A percentile compares a stretch with the other conserved stretches of the same genome.
phyloP scores from a whole-genome alignment of 225 moss, liverwort and hornwort species.

The Physcomitrium patens region DNA sequence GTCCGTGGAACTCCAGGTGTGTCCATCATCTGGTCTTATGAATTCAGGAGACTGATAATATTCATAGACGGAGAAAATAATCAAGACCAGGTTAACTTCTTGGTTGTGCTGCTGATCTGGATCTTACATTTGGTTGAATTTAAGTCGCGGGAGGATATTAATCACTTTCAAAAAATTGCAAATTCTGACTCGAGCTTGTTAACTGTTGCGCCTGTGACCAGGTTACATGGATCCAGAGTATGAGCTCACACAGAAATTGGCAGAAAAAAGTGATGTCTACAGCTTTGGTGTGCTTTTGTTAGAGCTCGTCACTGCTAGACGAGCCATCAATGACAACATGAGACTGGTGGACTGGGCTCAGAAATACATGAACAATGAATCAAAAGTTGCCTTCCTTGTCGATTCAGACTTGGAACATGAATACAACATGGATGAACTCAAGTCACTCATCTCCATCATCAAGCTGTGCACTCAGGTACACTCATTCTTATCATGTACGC shows the following conservation, averaged over 20 bases:
- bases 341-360: slow-evolving; percentile 68
- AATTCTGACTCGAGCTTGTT: slow-evolving; percentile 2
- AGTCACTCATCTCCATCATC: slow-evolving; percentile 43
- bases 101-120: not conserved
- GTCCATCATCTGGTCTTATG: not conserved
- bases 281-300: slow-evolving; percentile 85
- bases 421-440: slow-evolving; percentile 49
- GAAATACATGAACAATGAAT: slow-evolving; percentile 55
- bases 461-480: slow-evolving; percentile 57
- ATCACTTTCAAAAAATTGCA: not conserved
- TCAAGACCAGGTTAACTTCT: not conserved
- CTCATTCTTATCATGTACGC: not conserved
- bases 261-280: slow-evolving; percentile 82
- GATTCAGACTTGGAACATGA: slow-evolving; percentile 58
- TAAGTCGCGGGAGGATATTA: not conserved
- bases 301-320: slow-evolving; percentile 69
- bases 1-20: slow-evolving; percentile 65
- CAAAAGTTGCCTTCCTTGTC: slow-evolving; percentile 46
- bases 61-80: not conserved
- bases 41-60: not conserved
- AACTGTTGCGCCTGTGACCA: slow-evolving; percentile 31
- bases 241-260: slow-evolving; percentile 64
- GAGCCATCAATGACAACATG: slow-evolving; percentile 47
- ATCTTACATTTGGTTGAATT: not conserved
- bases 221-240: slow-evolving; percentile 84